Base-by-base conservation (phyloP, 257 asterid species). In the Linderniella brevidens region DNA sequence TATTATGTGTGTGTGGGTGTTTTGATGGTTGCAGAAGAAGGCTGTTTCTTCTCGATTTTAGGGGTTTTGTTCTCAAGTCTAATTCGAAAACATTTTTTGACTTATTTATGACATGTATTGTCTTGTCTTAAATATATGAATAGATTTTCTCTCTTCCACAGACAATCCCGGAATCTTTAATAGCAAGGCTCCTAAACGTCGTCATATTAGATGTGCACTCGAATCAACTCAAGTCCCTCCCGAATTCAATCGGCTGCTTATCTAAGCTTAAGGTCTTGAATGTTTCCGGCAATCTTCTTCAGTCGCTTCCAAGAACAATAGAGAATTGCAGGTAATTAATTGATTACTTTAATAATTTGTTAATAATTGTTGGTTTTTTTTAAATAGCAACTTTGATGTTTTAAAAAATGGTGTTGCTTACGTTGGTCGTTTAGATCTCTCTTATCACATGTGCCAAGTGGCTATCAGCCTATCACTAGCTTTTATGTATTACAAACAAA, bases 211-310 rank as follows among this genome's bases (percentile, higher is more conserved):
- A 86, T 58, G 78, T 79, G 69, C 87, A 60, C 53, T 86, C 97
- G 11, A 86, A 86, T 59, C 93, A 79, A 70, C 85, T 86, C 6
- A 69, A 75, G 19, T 48, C 66, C 39, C 83, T 86, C 44, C 97
- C 97, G 3, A 86, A 86, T 50, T 86, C 97, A 5, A 79, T 86
- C 1, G 97, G 97, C 0, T 86, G 94, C 63, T 65, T 86, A 38
- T 64, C 94, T 9, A 86, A 79, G 70, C 87, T 86, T 59, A 82
- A 77, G 71, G n/a, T 71, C 19, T 58, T 86, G 58, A 86, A 86
- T 35, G 79, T 82, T 0, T 86, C 97, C 0, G 94, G 87, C 38
- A 86, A 86, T 53, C 72, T 75, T 35, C 69, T 86, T 19, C 78
- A 64, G 49, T 69, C 69, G 0, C 79, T 86, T 20, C 97, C 97